A percentile compares a stretch with the other conserved stretches of the same genome.
phyloP scores from a whole-genome alignment of 129 eudicot genomes.

The Gnaphalium uliginosum region DNA sequence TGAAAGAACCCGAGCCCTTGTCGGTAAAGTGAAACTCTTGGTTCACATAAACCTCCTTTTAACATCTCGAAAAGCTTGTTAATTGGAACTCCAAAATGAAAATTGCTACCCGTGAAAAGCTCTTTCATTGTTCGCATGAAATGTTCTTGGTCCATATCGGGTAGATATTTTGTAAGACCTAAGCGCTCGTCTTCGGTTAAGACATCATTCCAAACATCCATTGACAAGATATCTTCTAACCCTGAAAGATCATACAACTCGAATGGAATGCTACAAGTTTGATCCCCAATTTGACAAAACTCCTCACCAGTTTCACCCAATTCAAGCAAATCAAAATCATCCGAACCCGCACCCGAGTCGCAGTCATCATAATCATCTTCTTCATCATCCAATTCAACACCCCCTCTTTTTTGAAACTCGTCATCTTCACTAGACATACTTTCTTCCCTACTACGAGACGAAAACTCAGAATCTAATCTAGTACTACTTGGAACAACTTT shows the following conservation, averaged over 20 bases:
- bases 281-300: conserved; percentile 87
- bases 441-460: conserved; percentile 68
- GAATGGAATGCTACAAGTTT: conserved; percentile 82
- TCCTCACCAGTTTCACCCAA: conserved; percentile 90
- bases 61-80: conserved; percentile 69
- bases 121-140: conserved; percentile 84
- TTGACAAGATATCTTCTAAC: conserved; percentile 63
- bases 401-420: conserved; percentile 51
- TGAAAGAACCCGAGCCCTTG: conserved; percentile 76
- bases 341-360: conserved; percentile 97
- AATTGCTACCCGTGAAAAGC: conserved; percentile 73
- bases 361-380: conserved; percentile 87
- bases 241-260: conserved; percentile 88
- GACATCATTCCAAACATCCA: conserved; percentile 98
- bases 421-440: conserved; percentile 83
- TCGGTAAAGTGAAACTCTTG: conserved; percentile 85
- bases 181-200: conserved; percentile 84
- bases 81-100: conserved; percentile 87
- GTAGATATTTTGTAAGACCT: conserved; percentile 70
- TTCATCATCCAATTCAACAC: conserved; percentile 41
- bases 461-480: conserved; percentile 59
- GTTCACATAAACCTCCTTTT: conserved; percentile 94
- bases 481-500: conserved; percentile 42
- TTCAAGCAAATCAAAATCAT: conserved; percentile 90
- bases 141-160: conserved; percentile 92